A percentile compares a stretch with the other conserved stretches of the same genome.
Evolutionary conservation across 768 basidiomycete genomes (phyloP).

Genomic region (Mycena epipterygia): DNA sequence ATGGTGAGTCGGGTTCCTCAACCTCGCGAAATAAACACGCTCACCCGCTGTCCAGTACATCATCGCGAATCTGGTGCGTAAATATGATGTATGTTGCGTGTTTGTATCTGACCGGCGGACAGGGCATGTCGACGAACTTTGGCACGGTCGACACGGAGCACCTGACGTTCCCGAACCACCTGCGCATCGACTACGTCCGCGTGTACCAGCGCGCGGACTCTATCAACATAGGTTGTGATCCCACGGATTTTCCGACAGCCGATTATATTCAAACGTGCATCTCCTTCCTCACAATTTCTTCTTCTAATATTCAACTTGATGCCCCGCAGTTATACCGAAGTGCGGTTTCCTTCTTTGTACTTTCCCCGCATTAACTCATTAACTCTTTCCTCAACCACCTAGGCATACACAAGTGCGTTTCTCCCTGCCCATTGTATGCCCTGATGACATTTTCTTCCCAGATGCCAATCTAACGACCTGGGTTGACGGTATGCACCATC

Average conservation of each 20-base stretch:
- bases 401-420: neutral
- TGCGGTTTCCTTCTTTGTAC: neutral
- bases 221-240: conserved; percentile 77
- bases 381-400: neutral
- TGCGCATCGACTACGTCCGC: conserved; percentile 87
- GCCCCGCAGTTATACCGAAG: neutral
- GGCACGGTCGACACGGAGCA: conserved; percentile 72
- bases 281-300: neutral
- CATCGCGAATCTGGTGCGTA: conserved; percentile 78
- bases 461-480: neutral
- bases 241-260: conserved; percentile 77
- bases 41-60: conserved; percentile 64
- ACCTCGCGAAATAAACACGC: no score
- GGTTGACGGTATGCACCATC: neutral
- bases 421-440: neutral
- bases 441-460: neutral
- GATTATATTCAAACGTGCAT: conserved; percentile 81
- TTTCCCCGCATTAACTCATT: no score
- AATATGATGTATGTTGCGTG: no score
- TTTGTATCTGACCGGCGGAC: neutral
- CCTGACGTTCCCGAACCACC: conserved; percentile 67
- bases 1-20: conserved; percentile 60
- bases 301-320: neutral
- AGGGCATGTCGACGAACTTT: conserved; percentile 73
- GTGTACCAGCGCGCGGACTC: conserved; percentile 72